Base-by-base conservation (phyloP, 1,284 basidiomycete genomes). In the Pseudozyma sp. region DNA sequence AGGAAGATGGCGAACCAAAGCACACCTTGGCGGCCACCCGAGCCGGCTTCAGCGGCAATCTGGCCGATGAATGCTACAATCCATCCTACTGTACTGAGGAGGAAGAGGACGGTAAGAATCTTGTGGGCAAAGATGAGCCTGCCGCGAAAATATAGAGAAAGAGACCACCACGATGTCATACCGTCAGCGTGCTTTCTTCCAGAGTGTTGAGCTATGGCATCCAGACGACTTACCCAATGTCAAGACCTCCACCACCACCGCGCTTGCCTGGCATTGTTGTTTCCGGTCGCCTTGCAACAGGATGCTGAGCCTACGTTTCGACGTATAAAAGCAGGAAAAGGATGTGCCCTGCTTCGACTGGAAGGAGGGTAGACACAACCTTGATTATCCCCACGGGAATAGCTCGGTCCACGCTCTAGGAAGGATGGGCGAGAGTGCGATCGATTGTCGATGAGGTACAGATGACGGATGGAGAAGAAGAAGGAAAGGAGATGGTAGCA, bases 1-100 rank as follows among this genome's bases (percentile, higher is more conserved):
- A 94, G 89, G 86, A 85, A 96, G 82, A 96, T 94, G 79, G 90
- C 91, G 86, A 97, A 99, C 95, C 95, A 98, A 51, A 92, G 87
- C 0, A 88, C 87, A 50, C 92, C 91, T 61, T 92, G 92, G 4
- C 30, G 29, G 6, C 46, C 53, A n/a, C 52, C 52, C 4, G 58
- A 44, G 33, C 70, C 68, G 39, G 82, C 75, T 68, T 82, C 74
- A 19, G 77, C 73, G 30, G 73, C 76, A 57, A 65, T 71, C 76
- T 81, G 93, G 14, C 90, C 89, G 80, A 97, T 91, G 87, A 97
- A 97, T 1, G 95, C 94, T 49, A 93, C 90, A 81, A 96, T 90
- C 94, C 95, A 98, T 67, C 91, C 93, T 67, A 94, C 91, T 66
- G 92, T 85, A 44, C 92, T 88, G 51, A 97, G 88, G 63, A 94